phyloP scores from a whole-genome alignment of 176 grass and related monocot genomes.

The Zea mays region DNA sequence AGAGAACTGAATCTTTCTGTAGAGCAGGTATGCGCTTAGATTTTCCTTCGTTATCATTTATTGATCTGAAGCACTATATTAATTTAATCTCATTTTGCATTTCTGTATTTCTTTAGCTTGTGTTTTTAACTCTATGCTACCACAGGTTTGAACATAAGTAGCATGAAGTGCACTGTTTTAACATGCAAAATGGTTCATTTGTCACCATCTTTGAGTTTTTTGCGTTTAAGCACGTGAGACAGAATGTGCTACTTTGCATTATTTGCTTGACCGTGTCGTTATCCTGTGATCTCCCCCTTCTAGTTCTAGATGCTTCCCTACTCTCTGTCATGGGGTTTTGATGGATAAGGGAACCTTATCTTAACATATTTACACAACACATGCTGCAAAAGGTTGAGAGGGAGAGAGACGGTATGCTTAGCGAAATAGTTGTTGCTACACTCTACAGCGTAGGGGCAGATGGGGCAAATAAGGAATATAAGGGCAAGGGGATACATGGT shows the following conservation, averaged over 20 bases:
- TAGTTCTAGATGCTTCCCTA: not conserved
- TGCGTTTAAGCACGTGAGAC: slow-evolving; percentile 1
- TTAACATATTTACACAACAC: not conserved
- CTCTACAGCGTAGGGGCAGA: not conserved
- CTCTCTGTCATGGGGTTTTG: not conserved
- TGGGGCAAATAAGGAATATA: not conserved
- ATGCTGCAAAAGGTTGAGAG: not conserved
- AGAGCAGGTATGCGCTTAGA: slow-evolving; percentile 62
- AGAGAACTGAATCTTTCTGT: slow-evolving; percentile 86
- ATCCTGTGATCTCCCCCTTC: not conserved
- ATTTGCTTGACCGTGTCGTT: slow-evolving; percentile 7
- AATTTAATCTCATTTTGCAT: slow-evolving; percentile 6
- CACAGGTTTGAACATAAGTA: not conserved
- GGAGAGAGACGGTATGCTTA: not conserved
- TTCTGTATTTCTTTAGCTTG: not conserved
- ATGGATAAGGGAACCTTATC: not conserved
- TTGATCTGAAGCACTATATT: slow-evolving; percentile 6
- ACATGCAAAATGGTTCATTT: not conserved
- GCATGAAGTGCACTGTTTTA: not conserved
- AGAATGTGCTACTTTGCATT: slow-evolving; percentile 8
- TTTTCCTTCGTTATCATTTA: slow-evolving; percentile 23
- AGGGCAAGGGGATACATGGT: too few species aligned
- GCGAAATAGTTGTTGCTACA: not conserved
- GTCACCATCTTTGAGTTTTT: too few species aligned
- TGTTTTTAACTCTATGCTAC: not conserved